A percentile compares a stretch with the other conserved stretches of the same genome.
Evolutionary conservation across 495 filamentous ascomycete genomes (phyloP).

Genomic region (Penicillium atrosanguineum): DNA sequence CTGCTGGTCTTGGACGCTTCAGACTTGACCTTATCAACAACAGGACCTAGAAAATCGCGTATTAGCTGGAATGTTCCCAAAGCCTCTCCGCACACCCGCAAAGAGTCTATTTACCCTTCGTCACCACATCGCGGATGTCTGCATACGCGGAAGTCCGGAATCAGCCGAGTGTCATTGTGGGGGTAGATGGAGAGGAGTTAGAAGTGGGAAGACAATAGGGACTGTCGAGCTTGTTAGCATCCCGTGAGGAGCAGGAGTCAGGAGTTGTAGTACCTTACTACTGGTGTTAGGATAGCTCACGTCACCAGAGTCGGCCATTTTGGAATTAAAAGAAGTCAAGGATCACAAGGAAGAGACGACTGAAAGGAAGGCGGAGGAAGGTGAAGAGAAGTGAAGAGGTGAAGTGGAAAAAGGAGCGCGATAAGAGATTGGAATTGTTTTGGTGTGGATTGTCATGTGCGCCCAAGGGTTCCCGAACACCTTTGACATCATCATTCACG

Average conservation of each 20-base stretch:
- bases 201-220: slow-evolving; percentile 7
- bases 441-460: slow-evolving; percentile 24
- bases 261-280: slow-evolving; percentile 41
- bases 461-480: slow-evolving; percentile 14
- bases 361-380: background rate
- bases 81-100: background rate
- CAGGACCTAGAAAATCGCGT: slow-evolving; percentile 53
- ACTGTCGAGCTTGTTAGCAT: slow-evolving; percentile 10
- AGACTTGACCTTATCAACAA: slow-evolving; percentile 74
- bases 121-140: slow-evolving; percentile 28
- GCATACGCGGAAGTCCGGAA: slow-evolving; percentile 11
- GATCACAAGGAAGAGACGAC: slow-evolving; percentile 1
- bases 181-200: background rate
- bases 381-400: slow-evolving; percentile 1
- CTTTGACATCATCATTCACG: slow-evolving; percentile 13
- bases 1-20: slow-evolving; percentile 66
- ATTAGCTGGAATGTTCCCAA: slow-evolving; percentile 34
- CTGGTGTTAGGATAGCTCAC: slow-evolving; percentile 45
- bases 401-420: slow-evolving; percentile 17
- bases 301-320: slow-evolving; percentile 34
- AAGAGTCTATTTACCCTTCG: slow-evolving; percentile 29
- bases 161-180: slow-evolving; percentile 18
- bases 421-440: slow-evolving; percentile 19
- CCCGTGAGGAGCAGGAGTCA: slow-evolving; percentile 4
- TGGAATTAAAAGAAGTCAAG: background rate